Evolutionary conservation across 2,329 filamentous ascomycete genomes (phyloP).

Genomic region (Fusarium robinianum): DNA sequence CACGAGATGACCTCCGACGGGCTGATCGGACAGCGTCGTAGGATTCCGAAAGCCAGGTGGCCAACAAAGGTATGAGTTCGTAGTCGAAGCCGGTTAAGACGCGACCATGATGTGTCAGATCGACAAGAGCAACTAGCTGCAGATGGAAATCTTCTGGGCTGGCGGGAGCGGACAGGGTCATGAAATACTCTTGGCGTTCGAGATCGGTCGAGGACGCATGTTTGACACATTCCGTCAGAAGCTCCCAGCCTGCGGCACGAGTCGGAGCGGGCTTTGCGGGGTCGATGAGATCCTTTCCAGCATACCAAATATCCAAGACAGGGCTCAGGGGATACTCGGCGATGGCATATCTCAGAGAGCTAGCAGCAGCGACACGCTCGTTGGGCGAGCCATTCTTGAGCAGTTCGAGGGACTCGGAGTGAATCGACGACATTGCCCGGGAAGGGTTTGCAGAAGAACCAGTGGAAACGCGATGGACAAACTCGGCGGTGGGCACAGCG

Average conservation of each 20-base stretch:
- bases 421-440: constrained; percentile 53
- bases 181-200: constrained; percentile 68
- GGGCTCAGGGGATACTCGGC: constrained; percentile 63
- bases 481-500: constrained; percentile 49
- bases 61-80: constrained; percentile 65
- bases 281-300: constrained; percentile 67
- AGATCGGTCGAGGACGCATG: constrained; percentile 66
- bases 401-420: constrained; percentile 59
- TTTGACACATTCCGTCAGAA: constrained; percentile 68
- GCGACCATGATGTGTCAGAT: constrained; percentile 65
- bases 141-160: constrained; percentile 67
- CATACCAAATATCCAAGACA: constrained; percentile 67
- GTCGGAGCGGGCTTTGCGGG: constrained; percentile 56
- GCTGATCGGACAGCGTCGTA: constrained; percentile 59
- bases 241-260: constrained; percentile 66
- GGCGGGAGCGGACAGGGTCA: constrained; percentile 60
- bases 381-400: constrained; percentile 56
- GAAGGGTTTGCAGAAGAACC: constrained; percentile 45
- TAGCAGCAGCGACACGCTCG: constrained; percentile 62
- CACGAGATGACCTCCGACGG: constrained; percentile 50
- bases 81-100: constrained; percentile 70
- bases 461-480: constrained; percentile 48
- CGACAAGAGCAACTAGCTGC: constrained; percentile 65
- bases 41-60: constrained; percentile 60
- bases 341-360: constrained; percentile 59